phyloP scores from a whole-genome alignment of 352 stramenopile genomes.

The Pythium myriotylum region DNA sequence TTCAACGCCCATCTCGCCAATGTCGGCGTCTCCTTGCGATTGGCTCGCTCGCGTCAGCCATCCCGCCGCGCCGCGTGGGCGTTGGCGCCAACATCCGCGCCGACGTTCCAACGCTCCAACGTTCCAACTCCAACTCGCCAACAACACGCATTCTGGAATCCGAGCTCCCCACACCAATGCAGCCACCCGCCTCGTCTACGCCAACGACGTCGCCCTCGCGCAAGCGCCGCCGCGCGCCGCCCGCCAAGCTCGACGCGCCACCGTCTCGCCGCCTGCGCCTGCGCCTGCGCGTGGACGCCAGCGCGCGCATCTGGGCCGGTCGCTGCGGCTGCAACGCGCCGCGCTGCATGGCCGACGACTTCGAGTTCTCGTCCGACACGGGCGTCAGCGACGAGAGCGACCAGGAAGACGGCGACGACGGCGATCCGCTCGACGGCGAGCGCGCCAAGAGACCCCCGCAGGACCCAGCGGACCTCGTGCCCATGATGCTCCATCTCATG shows the following conservation, averaged over 20 bases:
- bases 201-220: slow-evolving; percentile 14
- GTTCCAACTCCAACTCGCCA: too few relatives aligned
- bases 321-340: slow-evolving; percentile 22
- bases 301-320: slow-evolving; percentile 22
- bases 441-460: slow-evolving; percentile 2
- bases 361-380: slow-evolving; percentile 24
- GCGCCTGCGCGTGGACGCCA: slow-evolving; percentile 19
- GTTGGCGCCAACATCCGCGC: too few relatives aligned
- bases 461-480: slow-evolving; percentile 17
- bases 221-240: slow-evolving; percentile 11
- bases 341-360: slow-evolving; percentile 25
- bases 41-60: not conserved
- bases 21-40: not conserved
- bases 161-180: not conserved
- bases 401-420: too few relatives aligned
- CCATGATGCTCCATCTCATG: slow-evolving; percentile 28
- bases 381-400: slow-evolving; percentile 12
- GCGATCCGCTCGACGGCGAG: too few relatives aligned
- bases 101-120: too few relatives aligned
- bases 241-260: not conserved
- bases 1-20: slow-evolving; percentile 2
- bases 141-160: slow-evolving; percentile 1
- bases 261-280: too few relatives aligned
- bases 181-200: not conserved
- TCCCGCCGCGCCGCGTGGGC: not conserved